phyloP scores from a whole-genome alignment of 208 protist species.

The Lotmaria passim region DNA sequence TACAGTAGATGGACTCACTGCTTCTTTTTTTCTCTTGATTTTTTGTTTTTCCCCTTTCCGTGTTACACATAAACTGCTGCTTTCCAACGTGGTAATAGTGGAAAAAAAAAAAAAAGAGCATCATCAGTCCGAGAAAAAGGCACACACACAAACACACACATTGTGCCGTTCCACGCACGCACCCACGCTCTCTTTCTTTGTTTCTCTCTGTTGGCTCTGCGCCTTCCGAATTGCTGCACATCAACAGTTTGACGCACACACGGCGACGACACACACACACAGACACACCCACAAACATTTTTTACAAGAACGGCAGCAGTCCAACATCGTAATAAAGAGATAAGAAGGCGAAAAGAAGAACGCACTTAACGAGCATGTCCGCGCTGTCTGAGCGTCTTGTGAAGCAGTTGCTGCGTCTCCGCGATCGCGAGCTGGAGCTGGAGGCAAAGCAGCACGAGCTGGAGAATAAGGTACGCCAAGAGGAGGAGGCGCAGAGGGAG shows the following conservation, averaged over 20 bases:
- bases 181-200: background rate
- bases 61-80: too few relatives aligned
- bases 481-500: constrained; percentile 37
- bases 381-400: constrained; percentile 58
- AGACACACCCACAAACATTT: background rate
- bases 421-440: constrained; percentile 48
- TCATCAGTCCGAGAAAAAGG: background rate
- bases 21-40: background rate
- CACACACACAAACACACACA: background rate
- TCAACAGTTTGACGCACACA: background rate
- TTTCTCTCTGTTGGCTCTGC: background rate
- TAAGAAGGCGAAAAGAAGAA: background rate
- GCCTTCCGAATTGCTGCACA: too few relatives aligned
- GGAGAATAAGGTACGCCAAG: constrained; percentile 37
- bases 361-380: constrained; percentile 36
- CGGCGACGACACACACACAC: background rate
- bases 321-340: background rate
- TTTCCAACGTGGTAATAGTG: too few relatives aligned
- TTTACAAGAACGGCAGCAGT: background rate
- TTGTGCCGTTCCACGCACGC: background rate
- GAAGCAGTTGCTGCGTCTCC: constrained; percentile 59
- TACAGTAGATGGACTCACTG: background rate
- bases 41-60: background rate
- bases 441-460: constrained; percentile 47
- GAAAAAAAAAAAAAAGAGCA: background rate